Conservation (phyloP, 164 flowering plant species). For the Taxillus chinensis region DNA sequence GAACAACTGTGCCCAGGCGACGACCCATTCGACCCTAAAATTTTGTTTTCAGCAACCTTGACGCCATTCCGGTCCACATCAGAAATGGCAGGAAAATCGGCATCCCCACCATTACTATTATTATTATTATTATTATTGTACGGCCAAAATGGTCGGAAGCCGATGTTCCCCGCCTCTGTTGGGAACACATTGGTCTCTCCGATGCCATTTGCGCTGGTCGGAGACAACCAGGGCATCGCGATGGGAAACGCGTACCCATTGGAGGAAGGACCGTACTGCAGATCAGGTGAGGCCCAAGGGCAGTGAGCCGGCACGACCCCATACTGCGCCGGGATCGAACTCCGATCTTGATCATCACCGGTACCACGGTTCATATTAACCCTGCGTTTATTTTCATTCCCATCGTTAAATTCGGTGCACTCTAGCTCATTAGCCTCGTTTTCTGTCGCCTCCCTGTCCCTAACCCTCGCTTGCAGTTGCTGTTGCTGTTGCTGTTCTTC, state of each 20-base stretch:
- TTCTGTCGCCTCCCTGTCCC: too few species aligned
- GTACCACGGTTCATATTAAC: too few species aligned
- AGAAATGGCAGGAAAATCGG: too few species aligned
- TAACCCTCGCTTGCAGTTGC: too few species aligned
- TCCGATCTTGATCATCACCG: background rate
- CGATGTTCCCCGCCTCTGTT: background rate
- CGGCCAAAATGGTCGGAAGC: constrained; percentile 7
- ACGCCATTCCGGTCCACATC: background rate
- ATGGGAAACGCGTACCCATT: constrained; percentile 10
- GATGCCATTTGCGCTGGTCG: background rate
- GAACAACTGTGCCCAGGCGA: constrained; percentile 16
- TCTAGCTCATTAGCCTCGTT: too few species aligned
- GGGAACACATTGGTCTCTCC: too few species aligned
- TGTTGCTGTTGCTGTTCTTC: too few species aligned
- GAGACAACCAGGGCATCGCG: constrained; percentile 9
- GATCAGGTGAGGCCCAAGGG: too few species aligned
- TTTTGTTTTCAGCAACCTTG: background rate
- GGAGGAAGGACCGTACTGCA: background rate
- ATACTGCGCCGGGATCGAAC: background rate
- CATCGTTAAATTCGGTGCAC: too few species aligned
- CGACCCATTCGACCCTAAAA: constrained; percentile 1
- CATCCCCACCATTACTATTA: too few species aligned
- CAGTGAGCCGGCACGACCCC: background rate
- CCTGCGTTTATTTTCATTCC: too few species aligned
- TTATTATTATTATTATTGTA: background rate